These are phyloP conservation scores for Cryptococcus sp. DNA, from an alignment of 1,284 basidiomycete genomes.

Conservation along the genomic window DNA sequence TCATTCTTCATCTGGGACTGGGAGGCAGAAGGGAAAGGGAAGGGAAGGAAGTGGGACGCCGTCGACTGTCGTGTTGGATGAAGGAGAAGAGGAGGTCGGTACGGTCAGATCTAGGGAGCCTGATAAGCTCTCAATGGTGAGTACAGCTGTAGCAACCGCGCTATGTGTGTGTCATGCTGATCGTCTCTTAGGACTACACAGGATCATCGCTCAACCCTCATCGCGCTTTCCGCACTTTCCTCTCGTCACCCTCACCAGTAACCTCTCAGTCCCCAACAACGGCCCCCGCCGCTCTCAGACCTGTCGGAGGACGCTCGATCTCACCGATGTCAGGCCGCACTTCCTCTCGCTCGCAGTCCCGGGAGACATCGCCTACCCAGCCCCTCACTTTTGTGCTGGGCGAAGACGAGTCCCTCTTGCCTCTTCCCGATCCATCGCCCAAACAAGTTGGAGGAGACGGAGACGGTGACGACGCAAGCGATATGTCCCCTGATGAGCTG, in stretches of 20 bases:
- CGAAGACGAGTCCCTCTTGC: constrained; percentile 12
- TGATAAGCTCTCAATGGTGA: constrained; percentile 10
- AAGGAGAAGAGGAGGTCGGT: not conserved
- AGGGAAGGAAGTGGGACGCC: not conserved
- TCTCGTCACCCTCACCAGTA: constrained; percentile 7
- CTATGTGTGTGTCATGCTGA: not conserved
- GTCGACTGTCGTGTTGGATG: not conserved
- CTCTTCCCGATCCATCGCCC: not conserved
- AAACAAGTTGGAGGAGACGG: not conserved
- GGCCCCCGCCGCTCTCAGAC: not conserved
- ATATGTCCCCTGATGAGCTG: not conserved
- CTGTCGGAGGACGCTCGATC: not conserved
- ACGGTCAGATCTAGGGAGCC: constrained; percentile 11
- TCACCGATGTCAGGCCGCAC: not conserved
- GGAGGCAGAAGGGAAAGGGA: constrained; percentile 1
- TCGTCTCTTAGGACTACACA: not conserved
- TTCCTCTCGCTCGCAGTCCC: not conserved
- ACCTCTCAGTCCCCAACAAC: not conserved
- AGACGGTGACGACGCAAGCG: not conserved
- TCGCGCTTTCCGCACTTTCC: constrained; percentile 2
- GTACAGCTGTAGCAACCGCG: not conserved
- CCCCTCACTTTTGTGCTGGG: constrained; percentile 11
- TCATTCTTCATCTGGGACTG: no score
- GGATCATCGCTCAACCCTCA: not conserved
- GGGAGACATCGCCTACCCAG: constrained; percentile 18